Conservation (phyloP, 805 yeast genomes). For the Suhomyces emberorum region DNA sequence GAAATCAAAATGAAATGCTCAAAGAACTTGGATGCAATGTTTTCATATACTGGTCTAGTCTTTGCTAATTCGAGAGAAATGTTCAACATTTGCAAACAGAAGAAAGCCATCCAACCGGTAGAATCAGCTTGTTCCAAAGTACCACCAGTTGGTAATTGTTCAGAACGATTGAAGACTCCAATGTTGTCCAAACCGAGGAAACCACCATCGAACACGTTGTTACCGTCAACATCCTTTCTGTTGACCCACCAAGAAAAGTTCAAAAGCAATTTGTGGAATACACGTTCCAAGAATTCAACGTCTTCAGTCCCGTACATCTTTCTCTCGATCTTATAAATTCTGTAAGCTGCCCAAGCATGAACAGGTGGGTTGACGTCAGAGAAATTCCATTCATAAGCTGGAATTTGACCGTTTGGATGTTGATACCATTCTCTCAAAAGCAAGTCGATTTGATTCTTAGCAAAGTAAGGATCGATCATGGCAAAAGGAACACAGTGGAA, state of each 20-base stretch:
- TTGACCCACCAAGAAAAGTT: constrained; percentile 99
- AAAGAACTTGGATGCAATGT: constrained; percentile 89
- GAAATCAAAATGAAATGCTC: constrained; percentile 90
- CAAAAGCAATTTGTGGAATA: constrained; percentile 82
- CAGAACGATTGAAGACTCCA: constrained; percentile 89
- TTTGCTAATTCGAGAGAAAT: constrained; percentile 89
- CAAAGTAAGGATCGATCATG: constrained; percentile 89
- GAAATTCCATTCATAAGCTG: constrained; percentile 96
- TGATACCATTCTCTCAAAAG: constrained; percentile 93
- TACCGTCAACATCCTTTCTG: constrained; percentile 81
- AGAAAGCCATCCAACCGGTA: constrained; percentile 98
- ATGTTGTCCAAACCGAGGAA: constrained; percentile 90
- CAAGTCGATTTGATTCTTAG: constrained; percentile 81
- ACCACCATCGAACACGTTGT: constrained; percentile 91
- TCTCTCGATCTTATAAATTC: constrained; percentile 84
- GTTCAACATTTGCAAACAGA: constrained; percentile 83
- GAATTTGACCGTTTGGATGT: constrained; percentile 98
- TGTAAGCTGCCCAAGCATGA: constrained; percentile 91
- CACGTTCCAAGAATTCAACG: constrained; percentile 80
- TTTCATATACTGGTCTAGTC: constrained; percentile 81
- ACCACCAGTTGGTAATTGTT: constrained; percentile 91
- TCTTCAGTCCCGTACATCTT: constrained; percentile 82
- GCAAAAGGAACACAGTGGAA: constrained; percentile 92
- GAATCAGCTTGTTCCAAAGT: constrained; percentile 89
- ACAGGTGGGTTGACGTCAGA: constrained; percentile 96